Base-by-base conservation (phyloP, 2,329 filamentous ascomycete genomes). In the Fusarium sp. region DNA sequence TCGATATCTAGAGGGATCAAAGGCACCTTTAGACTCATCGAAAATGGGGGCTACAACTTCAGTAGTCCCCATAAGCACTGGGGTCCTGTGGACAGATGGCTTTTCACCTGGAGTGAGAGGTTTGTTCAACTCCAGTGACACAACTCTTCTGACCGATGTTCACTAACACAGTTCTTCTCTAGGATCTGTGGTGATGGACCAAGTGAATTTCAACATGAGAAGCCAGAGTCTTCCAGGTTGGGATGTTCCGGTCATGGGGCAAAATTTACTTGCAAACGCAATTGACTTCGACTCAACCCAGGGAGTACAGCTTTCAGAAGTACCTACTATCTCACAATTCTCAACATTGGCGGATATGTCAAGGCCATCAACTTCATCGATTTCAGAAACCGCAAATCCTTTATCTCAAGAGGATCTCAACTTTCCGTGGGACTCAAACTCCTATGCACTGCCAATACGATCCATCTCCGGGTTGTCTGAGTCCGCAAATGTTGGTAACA, bases 71-170 rank as follows among this genome's bases (percentile, higher is more conserved):
- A 16, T 11, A 0, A 13, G 8, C 18, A n/a, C 18, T 37, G 46
- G 29, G 0, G 24, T 49, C 4, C 21, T 21, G 18, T 49, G 46
- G 46, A 11, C 31, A 26, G 46, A 49, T 3, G 4, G 18, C 31
- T 37, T 37, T 20, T 9, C 12, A 20, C 16, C 44, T 48, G 44
- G n/a, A 8, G 16, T 31, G 43, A 31, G 43, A 21, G 26, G n/a
- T 46, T 21, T 3, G 26, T 46, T 16, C 9, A 6, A 2, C n/a
- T 9, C 15, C 15, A 12, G 0, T 11, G 3, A 9, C 3, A 31
- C 3, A 18, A 9, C 15, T 12, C 5, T 9, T 46, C 0, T 1
- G 6, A 7, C 10, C 1, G 1, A 18, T 18, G 2, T 9, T 29
- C 9, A 3, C 26, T 31, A 31, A 46, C 26, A 46, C 26, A 6